These are phyloP conservation scores for Lumnitzera racemosa DNA, from an alignment of 345 rosid genomes.

Conservation along the genomic window DNA sequence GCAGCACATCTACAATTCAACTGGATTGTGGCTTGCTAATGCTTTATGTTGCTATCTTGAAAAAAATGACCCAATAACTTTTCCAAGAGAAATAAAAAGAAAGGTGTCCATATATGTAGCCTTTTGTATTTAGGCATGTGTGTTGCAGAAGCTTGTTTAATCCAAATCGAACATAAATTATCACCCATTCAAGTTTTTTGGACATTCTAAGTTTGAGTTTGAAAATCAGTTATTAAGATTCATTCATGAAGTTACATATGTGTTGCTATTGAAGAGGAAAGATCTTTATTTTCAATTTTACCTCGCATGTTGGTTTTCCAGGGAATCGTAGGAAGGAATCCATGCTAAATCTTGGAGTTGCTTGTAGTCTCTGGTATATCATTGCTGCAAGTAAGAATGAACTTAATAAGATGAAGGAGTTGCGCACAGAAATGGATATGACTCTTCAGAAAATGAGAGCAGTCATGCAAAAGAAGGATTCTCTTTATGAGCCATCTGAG, in stretches of 20 bases:
- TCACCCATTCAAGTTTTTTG: too few species aligned
- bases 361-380: constrained; percentile 42
- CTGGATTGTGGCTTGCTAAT: too few species aligned
- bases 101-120: too few species aligned
- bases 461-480: constrained; percentile 19
- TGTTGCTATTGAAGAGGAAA: not conserved
- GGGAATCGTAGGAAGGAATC: constrained; percentile 15
- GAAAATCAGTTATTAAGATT: too few species aligned
- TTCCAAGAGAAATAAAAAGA: too few species aligned
- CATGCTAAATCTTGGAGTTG: constrained; percentile 43
- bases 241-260: not conserved
- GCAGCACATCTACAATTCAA: too few species aligned
- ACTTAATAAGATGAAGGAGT: constrained; percentile 38
- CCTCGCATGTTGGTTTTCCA: constrained; percentile 1
- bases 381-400: constrained; percentile 50
- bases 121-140: too few species aligned
- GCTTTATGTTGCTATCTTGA: too few species aligned
- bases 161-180: too few species aligned
- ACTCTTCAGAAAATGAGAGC: constrained; percentile 30
- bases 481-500: constrained; percentile 13
- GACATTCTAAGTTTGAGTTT: too few species aligned
- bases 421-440: constrained; percentile 43
- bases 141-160: too few species aligned
- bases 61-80: too few species aligned
- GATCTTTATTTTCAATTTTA: not conserved